These are phyloP conservation scores for Miamiensis avidus DNA, from an alignment of 169 alveolate genomes.

Conservation along the genomic window DNA sequence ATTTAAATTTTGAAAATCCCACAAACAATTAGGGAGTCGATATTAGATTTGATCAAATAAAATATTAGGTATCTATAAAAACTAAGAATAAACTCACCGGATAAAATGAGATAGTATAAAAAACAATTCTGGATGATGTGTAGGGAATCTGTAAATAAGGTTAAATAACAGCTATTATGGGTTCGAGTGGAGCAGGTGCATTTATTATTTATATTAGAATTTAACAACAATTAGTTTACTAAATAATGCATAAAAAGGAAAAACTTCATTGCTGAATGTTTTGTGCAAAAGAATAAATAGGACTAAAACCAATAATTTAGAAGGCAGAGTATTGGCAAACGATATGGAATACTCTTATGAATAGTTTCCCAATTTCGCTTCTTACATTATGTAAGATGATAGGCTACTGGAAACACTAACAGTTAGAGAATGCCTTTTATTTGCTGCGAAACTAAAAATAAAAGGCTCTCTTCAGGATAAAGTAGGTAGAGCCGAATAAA, in stretches of 20 bases:
- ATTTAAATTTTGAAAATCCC: no score
- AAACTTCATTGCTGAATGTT: constrained; percentile 22
- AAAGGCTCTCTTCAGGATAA: no score
- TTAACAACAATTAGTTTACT: no score
- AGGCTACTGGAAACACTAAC: constrained; percentile 38
- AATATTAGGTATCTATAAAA: no score
- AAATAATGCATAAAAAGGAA: no score
- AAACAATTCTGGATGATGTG: not conserved
- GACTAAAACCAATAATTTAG: not conserved
- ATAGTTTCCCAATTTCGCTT: constrained; percentile 12
- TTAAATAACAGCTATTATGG: not conserved
- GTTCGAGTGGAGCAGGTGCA: not conserved
- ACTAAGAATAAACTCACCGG: no score
- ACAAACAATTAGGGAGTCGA: no score
- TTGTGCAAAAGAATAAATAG: not conserved
- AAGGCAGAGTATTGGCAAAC: constrained; percentile 14
- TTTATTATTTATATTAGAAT: no score
- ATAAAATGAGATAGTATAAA: not conserved
- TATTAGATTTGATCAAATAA: no score
- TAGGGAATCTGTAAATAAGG: not conserved
- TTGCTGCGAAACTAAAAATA: constrained; percentile 38
- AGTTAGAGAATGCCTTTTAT: constrained; percentile 31
- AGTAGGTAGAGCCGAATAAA: no score
- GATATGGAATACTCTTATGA: not conserved
- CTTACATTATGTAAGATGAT: constrained; percentile 50